phyloP scores from a whole-genome alignment of 352 stramenopile species.

The Phytophthora multivora region DNA sequence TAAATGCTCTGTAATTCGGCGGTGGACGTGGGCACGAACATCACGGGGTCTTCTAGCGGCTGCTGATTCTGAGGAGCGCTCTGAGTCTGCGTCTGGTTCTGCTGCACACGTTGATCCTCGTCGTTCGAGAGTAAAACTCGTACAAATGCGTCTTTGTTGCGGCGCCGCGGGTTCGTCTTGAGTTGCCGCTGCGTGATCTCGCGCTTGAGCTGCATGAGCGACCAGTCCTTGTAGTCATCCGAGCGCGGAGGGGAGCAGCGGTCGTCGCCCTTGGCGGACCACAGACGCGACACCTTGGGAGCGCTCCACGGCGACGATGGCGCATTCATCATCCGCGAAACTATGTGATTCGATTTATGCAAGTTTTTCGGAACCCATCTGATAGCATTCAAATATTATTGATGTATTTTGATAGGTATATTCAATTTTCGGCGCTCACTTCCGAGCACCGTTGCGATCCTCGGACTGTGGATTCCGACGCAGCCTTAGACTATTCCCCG shows the following conservation, averaged over 20 bases:
- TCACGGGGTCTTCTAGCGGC: conserved; percentile 15
- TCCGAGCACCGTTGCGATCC: too few relatives aligned
- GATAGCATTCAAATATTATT: neutral
- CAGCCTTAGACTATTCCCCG: too few relatives aligned
- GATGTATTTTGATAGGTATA: neutral
- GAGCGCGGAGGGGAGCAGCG: conserved; percentile 46
- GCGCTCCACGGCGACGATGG: conserved; percentile 25
- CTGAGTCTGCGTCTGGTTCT: conserved; percentile 2
- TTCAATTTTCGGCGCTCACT: too few relatives aligned
- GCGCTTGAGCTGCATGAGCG: conserved; percentile 53
- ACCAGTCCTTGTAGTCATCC: conserved; percentile 64
- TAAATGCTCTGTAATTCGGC: conserved; percentile 30
- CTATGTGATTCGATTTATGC: neutral
- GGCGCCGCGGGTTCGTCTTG: conserved; percentile 45
- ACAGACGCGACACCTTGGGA: conserved; percentile 42
- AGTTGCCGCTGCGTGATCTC: conserved; percentile 60
- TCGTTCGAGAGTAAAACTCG: conserved; percentile 41
- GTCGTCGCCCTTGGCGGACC: conserved; percentile 49
- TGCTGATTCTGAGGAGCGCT: conserved; percentile 9
- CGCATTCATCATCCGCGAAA: conserved; percentile 25
- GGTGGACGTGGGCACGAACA: conserved; percentile 23
- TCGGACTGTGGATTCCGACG: too few relatives aligned
- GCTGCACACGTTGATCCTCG: neutral
- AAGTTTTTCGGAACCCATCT: neutral
- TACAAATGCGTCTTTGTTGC: conserved; percentile 57